Base-by-base conservation (phyloP, 805 yeast species). In the Brettanomyces bruxellensis region DNA sequence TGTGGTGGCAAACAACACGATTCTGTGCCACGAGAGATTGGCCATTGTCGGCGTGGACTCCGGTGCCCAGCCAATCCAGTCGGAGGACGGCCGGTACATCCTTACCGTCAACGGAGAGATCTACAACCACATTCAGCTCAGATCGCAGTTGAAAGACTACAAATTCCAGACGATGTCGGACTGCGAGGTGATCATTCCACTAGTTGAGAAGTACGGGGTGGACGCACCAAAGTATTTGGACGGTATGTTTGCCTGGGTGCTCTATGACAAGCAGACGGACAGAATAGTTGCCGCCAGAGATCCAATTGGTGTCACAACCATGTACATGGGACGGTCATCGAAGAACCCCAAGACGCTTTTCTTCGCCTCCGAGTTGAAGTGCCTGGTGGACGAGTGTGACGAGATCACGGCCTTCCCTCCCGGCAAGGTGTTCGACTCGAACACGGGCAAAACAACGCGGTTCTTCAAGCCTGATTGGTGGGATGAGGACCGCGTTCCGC, bases 31-130 rank as follows among this genome's bases (percentile, higher is more conserved):
- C 66, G 99, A 93, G 74, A 86, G 99, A 74, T 76, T 93, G 65
- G 95, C 98, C 55, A 90, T 93, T 64, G 99, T 93, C 51, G 99
- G 99, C 58, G 75, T 93, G 57, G 97, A 89, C 66, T 75, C 96
- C 40, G 99, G 99, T 63, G 96, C 99, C 53, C 99, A 93, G 72
- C 99, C 99, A 55, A 85, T 93, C 70, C 75, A 83, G 52, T 84
- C 87, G 50, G 72, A 75, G 47, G 95, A 89, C 58, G 95, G 76
- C 50, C 69, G 81, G 57, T 78, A 78, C 63, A 68, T 79, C 34
- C 72, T 93, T 52, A 79, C 95, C 50, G 99, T 93, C 65, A 93
- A 93, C 75, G 99, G 98, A 59, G 99, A 93, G 71, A 91, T 93
- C 61, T 93, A 93, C 73, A 93, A 93, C 83, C 99, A 93, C 71